Conservation (phyloP, 805 yeast genomes). For the Kodamaea neixiangensis region DNA sequence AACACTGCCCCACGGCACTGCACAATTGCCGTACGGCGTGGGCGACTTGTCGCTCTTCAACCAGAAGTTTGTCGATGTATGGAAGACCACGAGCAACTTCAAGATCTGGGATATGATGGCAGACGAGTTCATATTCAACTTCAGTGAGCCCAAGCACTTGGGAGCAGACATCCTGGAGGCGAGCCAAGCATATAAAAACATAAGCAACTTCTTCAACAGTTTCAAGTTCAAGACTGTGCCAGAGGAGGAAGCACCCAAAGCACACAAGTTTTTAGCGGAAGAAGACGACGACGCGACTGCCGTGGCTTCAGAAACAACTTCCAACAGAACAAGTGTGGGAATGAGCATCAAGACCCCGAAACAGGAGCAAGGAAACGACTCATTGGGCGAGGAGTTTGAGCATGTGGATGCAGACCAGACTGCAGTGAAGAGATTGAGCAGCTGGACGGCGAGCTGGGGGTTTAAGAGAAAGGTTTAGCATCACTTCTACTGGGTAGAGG, state of each 20-base stretch:
- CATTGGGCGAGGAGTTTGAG: constrained; percentile 5
- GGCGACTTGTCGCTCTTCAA: constrained; percentile 37
- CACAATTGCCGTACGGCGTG: constrained; percentile 14
- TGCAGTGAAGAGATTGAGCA: constrained; percentile 10
- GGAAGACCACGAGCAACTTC: constrained; percentile 39
- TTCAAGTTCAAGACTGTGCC: constrained; percentile 1
- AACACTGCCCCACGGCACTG: not conserved
- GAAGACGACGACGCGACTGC: constrained; percentile 7
- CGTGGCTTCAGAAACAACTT: not conserved
- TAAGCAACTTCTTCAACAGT: constrained; percentile 26
- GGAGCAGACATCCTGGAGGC: constrained; percentile 23
- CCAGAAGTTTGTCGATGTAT: constrained; percentile 29
- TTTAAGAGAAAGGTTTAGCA: constrained; percentile 15
- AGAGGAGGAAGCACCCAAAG: constrained; percentile 9
- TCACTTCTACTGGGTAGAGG: not conserved
- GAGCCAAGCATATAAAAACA: constrained; percentile 17
- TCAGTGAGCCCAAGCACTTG: constrained; percentile 42
- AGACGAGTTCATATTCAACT: constrained; percentile 47
- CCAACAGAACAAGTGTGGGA: not conserved
- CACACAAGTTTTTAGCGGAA: constrained; percentile 15
- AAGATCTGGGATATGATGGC: constrained; percentile 42
- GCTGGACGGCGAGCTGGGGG: constrained; percentile 17
- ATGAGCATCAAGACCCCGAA: constrained; percentile 1
- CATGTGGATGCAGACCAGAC: constrained; percentile 6
- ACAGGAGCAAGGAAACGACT: not conserved